These are phyloP conservation scores for Adenanthera pavonina DNA, from an alignment of 306 rosid genomes.

Conservation along the genomic window DNA sequence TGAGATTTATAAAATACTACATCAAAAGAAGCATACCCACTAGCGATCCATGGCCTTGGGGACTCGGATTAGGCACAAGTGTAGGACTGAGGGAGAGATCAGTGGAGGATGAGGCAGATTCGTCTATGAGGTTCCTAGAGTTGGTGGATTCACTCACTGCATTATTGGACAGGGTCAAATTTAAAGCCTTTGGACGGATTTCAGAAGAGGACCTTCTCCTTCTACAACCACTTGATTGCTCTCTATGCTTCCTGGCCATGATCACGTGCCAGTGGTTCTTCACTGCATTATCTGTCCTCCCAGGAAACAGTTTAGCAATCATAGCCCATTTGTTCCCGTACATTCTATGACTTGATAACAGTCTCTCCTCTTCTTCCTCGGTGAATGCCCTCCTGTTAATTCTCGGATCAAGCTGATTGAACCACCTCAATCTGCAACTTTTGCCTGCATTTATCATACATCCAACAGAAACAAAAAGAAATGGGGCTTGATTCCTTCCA, in stretches of 20 bases:
- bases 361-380: slow-evolving; percentile 82
- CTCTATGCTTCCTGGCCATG: slow-evolving; percentile 83
- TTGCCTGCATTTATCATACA: slow-evolving; percentile 56
- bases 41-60: slow-evolving; percentile 39
- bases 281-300: slow-evolving; percentile 92
- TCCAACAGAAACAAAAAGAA: not conserved
- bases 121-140: slow-evolving; percentile 57
- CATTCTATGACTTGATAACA: slow-evolving; percentile 63
- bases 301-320: slow-evolving; percentile 86
- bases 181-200: slow-evolving; percentile 36
- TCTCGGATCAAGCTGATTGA: slow-evolving; percentile 86
- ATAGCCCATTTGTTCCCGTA: slow-evolving; percentile 95
- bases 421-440: slow-evolving; percentile 96
- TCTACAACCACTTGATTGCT: slow-evolving; percentile 56
- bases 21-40: slow-evolving; percentile 43
- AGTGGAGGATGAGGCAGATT: slow-evolving; percentile 70
- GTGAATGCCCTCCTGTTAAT: slow-evolving; percentile 72
- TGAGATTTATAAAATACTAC: not conserved
- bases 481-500: not conserved
- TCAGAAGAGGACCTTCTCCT: slow-evolving; percentile 57
- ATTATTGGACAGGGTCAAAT: slow-evolving; percentile 42
- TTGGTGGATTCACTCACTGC: slow-evolving; percentile 61
- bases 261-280: slow-evolving; percentile 97
- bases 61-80: slow-evolving; percentile 20
- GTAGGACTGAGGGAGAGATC: slow-evolving; percentile 58